Percentiles rank a stretch among this genome's conserved stretches.
phyloP scores from a whole-genome alignment of 2,329 filamentous ascomycete genomes.

The Monosporascus sp. region DNA sequence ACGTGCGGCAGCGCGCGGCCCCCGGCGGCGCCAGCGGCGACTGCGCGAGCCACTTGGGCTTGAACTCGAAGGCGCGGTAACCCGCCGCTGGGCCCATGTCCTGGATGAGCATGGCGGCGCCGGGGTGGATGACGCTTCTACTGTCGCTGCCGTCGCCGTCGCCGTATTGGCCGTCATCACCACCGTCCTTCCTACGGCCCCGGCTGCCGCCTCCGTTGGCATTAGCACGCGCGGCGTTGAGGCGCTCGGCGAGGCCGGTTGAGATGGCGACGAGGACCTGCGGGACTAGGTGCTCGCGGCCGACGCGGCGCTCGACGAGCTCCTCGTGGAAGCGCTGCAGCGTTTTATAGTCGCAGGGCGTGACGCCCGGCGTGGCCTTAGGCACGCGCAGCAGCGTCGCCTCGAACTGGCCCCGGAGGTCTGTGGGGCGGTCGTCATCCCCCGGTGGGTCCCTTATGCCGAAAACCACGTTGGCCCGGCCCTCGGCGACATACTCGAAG shows the following conservation, averaged over 20 bases:
- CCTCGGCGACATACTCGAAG: constrained; percentile 53
- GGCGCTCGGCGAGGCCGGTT: constrained; percentile 42
- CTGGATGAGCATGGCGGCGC: constrained; percentile 65
- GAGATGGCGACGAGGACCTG: constrained; percentile 24
- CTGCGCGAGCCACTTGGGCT: constrained; percentile 79
- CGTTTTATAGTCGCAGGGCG: constrained; percentile 37
- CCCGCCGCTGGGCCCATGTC: constrained; percentile 56
- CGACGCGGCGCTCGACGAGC: constrained; percentile 46
- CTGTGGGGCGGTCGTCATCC: constrained; percentile 11
- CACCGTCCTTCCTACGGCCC: constrained; percentile 18
- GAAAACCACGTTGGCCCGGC: constrained; percentile 74
- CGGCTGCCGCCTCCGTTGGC: constrained; percentile 38
- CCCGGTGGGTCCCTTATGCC: constrained; percentile 40
- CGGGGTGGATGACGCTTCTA: constrained; percentile 40
- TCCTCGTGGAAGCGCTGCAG: constrained; percentile 45
- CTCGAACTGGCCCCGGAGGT: constrained; percentile 24
- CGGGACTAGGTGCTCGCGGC: constrained; percentile 27
- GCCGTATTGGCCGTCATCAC: constrained; percentile 44
- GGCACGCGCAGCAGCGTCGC: constrained; percentile 56
- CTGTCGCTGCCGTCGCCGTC: constrained; percentile 25
- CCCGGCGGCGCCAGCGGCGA: constrained; percentile 63
- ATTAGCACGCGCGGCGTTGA: constrained; percentile 45
- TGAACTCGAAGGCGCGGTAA: constrained; percentile 61
- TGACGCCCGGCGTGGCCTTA: constrained; percentile 45
- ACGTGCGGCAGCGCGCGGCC: constrained; percentile 67